Evolutionary conservation across 2,329 filamentous ascomycete species (phyloP).

Genomic region (Fusarium clavum): DNA sequence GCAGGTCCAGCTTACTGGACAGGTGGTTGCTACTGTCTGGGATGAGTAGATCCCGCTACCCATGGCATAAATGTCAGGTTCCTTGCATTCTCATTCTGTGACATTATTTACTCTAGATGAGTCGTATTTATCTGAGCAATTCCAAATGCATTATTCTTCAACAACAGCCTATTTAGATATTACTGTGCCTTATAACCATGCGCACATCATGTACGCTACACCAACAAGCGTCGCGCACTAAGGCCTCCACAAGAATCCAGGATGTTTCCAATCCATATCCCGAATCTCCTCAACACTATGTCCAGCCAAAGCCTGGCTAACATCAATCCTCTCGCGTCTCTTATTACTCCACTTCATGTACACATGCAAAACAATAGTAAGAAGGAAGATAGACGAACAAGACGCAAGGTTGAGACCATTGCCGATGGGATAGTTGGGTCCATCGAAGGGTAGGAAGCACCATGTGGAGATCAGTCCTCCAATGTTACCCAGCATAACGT

Average conservation of each 20-base stretch:
- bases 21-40: conserved; percentile 38
- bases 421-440: conserved; percentile 73
- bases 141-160: background rate
- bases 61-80: too few species aligned
- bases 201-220: background rate
- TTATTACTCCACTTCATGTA: conserved; percentile 25
- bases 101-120: background rate
- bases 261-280: conserved; percentile 25
- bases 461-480: conserved; percentile 75
- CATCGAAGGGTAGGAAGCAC: conserved; percentile 72
- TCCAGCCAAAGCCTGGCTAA: conserved; percentile 4
- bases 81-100: background rate
- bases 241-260: conserved; percentile 23
- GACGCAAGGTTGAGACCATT: conserved; percentile 63
- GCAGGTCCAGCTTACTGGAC: conserved; percentile 30
- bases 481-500: conserved; percentile 52
- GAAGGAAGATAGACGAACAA: conserved; percentile 16
- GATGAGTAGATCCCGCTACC: conserved; percentile 26
- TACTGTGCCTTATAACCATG: background rate
- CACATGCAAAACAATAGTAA: background rate
- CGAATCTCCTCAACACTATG: conserved; percentile 19
- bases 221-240: background rate
- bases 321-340: conserved; percentile 4
- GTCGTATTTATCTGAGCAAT: background rate
- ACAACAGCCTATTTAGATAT: too few species aligned